These are phyloP conservation scores for Helenozyma baotianmanensis DNA, from an alignment of 805 yeast genomes.

Conservation along the genomic window DNA sequence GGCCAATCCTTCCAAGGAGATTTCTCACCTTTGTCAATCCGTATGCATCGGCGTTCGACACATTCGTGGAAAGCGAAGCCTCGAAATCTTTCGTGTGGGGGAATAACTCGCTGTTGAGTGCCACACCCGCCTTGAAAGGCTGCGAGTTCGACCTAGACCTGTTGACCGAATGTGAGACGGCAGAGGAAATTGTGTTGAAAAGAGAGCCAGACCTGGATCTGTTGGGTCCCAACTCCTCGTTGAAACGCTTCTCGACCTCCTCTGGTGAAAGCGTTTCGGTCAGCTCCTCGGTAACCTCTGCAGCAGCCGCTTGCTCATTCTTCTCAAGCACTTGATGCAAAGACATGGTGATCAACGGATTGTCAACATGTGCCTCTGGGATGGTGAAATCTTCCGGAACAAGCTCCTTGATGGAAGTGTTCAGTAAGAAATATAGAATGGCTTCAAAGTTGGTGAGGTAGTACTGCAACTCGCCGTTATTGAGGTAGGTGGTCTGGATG, in stretches of 20 bases:
- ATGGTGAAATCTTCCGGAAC: constrained; percentile 7
- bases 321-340: constrained; percentile 28
- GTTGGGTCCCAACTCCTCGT: constrained; percentile 11
- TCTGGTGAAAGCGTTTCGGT: constrained; percentile 1
- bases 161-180: constrained; percentile 21
- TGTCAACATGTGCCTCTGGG: constrained; percentile 5
- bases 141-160: constrained; percentile 34
- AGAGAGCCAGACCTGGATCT: constrained; percentile 38
- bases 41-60: constrained; percentile 16
- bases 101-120: constrained; percentile 20
- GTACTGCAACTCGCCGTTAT: constrained; percentile 35
- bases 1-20: constrained; percentile 32
- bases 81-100: constrained; percentile 19
- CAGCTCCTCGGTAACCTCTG: constrained; percentile 3
- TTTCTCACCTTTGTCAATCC: constrained; percentile 30
- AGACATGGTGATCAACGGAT: constrained; percentile 19
- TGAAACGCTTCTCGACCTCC: constrained; percentile 2
- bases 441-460: constrained; percentile 43
- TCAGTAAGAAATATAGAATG: constrained; percentile 32
- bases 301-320: constrained; percentile 8
- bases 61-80: constrained; percentile 12
- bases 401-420: constrained; percentile 30
- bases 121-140: constrained; percentile 15
- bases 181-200: constrained; percentile 33
- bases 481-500: constrained; percentile 24